Evolutionary conservation across 805 yeast genomes (phyloP).

Genomic region (Yamadazyma olivae): DNA sequence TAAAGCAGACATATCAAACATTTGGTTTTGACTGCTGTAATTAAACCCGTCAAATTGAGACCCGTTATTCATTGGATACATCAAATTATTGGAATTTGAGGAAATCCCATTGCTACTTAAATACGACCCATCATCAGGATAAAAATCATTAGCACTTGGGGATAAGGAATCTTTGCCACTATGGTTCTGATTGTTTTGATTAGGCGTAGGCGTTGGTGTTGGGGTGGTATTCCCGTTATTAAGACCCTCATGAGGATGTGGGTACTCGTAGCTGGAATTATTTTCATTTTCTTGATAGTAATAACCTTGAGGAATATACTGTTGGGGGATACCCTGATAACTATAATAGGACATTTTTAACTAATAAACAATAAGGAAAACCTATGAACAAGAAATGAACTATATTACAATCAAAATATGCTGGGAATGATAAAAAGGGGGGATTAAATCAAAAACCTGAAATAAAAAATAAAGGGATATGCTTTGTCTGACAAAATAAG

Average conservation of each 20-base stretch:
- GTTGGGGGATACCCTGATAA: conserved; percentile 36
- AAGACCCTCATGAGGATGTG: too few species aligned
- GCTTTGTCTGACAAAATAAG: too few species aligned
- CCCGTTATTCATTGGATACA: conserved; percentile 1
- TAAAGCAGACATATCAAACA: not conserved
- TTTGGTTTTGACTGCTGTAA: not conserved
- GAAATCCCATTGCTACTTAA: conserved; percentile 15
- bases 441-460: too few species aligned
- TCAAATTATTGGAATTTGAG: conserved; percentile 7
- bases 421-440: too few species aligned
- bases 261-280: too few species aligned
- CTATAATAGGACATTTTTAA: conserved; percentile 40
- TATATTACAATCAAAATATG: too few species aligned
- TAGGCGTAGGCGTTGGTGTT: not conserved
- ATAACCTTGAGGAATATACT: conserved; percentile 32
- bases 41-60: not conserved
- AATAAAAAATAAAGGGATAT: too few species aligned
- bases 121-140: conserved; percentile 19
- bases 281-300: conserved; percentile 21
- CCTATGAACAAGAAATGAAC: too few species aligned
- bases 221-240: not conserved
- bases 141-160: conserved; percentile 20
- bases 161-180: conserved; percentile 8
- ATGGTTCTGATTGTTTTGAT: too few species aligned
- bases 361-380: too few species aligned